Conservation (phyloP, 2,329 filamentous ascomycete species). For the Scopulariopsis brevicaulis region DNA sequence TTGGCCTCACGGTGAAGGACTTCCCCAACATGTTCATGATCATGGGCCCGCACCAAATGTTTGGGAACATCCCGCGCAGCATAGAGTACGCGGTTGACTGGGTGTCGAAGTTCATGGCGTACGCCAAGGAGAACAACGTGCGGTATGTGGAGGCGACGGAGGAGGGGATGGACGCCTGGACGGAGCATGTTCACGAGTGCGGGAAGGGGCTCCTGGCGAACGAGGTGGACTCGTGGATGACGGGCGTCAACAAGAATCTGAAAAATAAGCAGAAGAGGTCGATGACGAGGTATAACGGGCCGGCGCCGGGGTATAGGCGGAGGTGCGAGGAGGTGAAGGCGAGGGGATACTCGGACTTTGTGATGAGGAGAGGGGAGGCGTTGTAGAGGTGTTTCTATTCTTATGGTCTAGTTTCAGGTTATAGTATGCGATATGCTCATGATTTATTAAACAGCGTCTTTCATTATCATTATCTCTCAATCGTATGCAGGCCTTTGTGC, state of each 20-base stretch:
- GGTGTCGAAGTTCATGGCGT: conserved; percentile 42
- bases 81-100: conserved; percentile 27
- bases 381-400: background rate
- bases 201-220: conserved; percentile 29
- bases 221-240: conserved; percentile 43
- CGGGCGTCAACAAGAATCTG: conserved; percentile 39
- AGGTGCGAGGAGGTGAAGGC: conserved; percentile 20
- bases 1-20: conserved; percentile 49
- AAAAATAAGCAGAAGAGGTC: conserved; percentile 29
- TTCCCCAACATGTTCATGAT: conserved; percentile 60
- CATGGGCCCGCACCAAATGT: conserved; percentile 48
- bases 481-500: too few species aligned
- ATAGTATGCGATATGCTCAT: background rate
- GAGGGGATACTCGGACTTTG: conserved; percentile 11
- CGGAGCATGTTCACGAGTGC: conserved; percentile 33
- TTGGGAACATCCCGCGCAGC: conserved; percentile 51
- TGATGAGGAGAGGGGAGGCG: conserved; percentile 2
- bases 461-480: too few species aligned
- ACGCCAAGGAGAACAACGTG: conserved; percentile 53
- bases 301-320: conserved; percentile 28
- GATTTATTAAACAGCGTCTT: too few species aligned
- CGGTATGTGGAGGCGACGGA: conserved; percentile 40
- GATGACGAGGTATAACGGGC: conserved; percentile 33
- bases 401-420: background rate
- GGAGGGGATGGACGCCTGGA: conserved; percentile 27